Evolutionary conservation across 129 eudicot genomes (phyloP), one percentile per base, ranked within the genome.

Genomic region (Logfia minima): DNA sequence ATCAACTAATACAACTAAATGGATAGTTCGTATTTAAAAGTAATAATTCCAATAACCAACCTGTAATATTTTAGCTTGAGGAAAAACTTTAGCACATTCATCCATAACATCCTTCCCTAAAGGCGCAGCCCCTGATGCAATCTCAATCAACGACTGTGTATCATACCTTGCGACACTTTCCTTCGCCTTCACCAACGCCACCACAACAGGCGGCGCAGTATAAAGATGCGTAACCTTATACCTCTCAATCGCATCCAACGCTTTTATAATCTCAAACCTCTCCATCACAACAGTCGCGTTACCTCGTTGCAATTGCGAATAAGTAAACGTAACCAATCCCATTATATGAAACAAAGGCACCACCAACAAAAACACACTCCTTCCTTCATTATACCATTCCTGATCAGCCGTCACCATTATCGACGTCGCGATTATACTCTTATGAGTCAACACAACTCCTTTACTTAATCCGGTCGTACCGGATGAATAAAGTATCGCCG

Each of bases 381-480:
- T 70, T 16, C 78, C 84, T 70, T 82, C 89, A 0, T 64, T 41
- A 70, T 83, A 70, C 0, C 24, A 16, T 4, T 70, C 81, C 52
- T 75, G 82, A 62, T 73, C 80, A 11, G 84, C n/a, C 39, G 85
- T 83, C 76, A 78, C 80, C 83, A 73, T 68, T 34, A 83, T 51
- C 45, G 80, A 71, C 66, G 83, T 75, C 18, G 86, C 84, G 11
- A 86, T 86, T 66, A 83, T 72, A 28, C 83, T 80, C 21, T 69
- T 75, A 68, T 83, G 89, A 31, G 89, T 79, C 48, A 68, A 35
- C 62, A 83, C 81, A 4, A 86, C 89, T 68, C 89, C 87, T n/a
- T 85, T 85, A 55, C 89, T 75, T 41, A 79, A 48, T 16, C 89
- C 89, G 8, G 89, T 1, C 21, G 88, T 85, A 0, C 89, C 86